Evolutionary conservation across 208 protist species (phyloP).

Genomic region (Crithidia bombi): DNA sequence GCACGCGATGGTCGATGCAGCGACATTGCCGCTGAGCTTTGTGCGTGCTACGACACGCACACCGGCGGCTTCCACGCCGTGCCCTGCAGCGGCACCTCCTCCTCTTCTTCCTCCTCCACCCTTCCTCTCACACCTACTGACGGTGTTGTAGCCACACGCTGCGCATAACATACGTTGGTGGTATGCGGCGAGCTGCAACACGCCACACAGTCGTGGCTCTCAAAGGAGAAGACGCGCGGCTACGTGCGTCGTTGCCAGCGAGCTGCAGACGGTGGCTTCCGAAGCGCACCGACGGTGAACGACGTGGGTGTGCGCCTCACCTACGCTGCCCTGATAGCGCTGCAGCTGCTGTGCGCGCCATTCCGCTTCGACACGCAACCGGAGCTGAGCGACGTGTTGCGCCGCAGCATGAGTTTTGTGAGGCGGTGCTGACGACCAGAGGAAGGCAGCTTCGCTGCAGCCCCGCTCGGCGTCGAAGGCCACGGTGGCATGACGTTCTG

Average conservation of each 20-base stretch:
- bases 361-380: background rate
- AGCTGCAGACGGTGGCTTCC: background rate
- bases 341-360: background rate
- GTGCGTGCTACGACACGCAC: background rate
- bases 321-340: constrained; percentile 1
- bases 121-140: background rate
- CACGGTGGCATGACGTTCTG: constrained; percentile 4
- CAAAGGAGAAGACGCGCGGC: background rate
- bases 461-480: background rate
- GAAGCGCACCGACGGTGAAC: background rate
- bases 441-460: constrained; percentile 4
- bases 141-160: background rate
- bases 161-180: background rate
- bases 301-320: constrained; percentile 8
- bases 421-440: constrained; percentile 3
- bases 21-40: constrained; percentile 4
- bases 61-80: constrained; percentile 2
- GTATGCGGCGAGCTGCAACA: background rate
- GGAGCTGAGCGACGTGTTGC: background rate
- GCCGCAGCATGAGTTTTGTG: background rate
- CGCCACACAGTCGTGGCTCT: background rate
- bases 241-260: constrained; percentile 2
- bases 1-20: background rate
- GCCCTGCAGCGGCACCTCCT: no score
- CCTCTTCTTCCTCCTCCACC: no score